These are phyloP conservation scores for Backusella tuberculispora DNA, from an alignment of 192 early-diverging fungal genomes.

Conservation along the genomic window DNA sequence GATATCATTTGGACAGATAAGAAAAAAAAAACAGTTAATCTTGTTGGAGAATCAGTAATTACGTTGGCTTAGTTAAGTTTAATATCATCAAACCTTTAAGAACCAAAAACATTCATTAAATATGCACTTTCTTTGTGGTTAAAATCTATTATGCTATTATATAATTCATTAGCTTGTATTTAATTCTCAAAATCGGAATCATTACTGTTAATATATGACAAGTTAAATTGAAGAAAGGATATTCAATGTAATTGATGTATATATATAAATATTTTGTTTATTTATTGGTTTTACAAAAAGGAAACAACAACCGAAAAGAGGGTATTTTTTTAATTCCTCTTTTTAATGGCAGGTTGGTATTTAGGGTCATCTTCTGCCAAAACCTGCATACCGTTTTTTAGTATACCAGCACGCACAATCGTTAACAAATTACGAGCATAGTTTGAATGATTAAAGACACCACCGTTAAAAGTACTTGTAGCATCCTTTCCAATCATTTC, in stretches of 20 bases:
- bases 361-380: constrained; percentile 18
- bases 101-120: neutral
- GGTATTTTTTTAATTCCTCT: neutral
- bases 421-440: constrained; percentile 85
- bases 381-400: constrained; percentile 52
- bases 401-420: constrained; percentile 68
- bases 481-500: constrained; percentile 82
- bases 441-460: constrained; percentile 89
- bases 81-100: too few relatives aligned
- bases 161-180: too few relatives aligned
- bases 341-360: neutral
- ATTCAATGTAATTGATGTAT: neutral
- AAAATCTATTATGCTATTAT: neutral
- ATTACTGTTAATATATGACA: neutral
- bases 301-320: neutral
- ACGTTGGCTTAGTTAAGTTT: too few relatives aligned
- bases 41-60: too few relatives aligned
- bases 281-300: neutral
- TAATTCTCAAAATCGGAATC: neutral
- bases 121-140: neutral
- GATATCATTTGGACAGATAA: too few relatives aligned
- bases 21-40: too few relatives aligned
- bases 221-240: neutral
- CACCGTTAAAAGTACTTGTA: constrained; percentile 89
- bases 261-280: neutral